Evolutionary conservation across 1,284 basidiomycete genomes (phyloP), one percentile per base, ranked within the genome.

Genomic region (Somion occarium): DNA sequence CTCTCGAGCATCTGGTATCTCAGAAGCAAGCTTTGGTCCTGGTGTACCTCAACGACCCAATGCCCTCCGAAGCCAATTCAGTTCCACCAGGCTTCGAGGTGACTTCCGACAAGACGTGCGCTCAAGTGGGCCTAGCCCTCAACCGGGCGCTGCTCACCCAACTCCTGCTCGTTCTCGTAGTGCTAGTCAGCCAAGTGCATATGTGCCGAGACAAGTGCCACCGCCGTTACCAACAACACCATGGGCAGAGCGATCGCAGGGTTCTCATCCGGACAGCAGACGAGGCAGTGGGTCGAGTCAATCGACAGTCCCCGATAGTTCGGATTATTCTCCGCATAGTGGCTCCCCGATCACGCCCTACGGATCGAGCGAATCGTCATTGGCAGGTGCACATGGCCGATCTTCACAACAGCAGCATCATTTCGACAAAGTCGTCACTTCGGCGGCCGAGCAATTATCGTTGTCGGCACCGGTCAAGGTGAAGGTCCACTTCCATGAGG

Each of bases 401-500:
- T 78, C 7, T 34, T 34, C 30, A 34, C 30, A 34, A 7, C 30
- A 34, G 15, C 30, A 76, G 55, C 79, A 76, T 59, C 71, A 73
- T 56, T 73, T 78, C 64, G 75, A 80, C 24, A 68, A 65, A 52
- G 53, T 73, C 59, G 62, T 63, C 53, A 58, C 49, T 24, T 56
- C 52, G n/a, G 58, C 52, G 37, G 49, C 61, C 18, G 58, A 62
- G 18, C 60, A 61, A 39, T 57, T 57, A 38, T 71, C 67, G 9
- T 55, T 62, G 23, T 54, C 59, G 12, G 65, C 68, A 27, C 80
- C 81, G 22, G 84, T 93, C 38, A 89, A 91, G 67, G 84, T 94
- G 62, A 93, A 93, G 68, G 90, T 96, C 49, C 85, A 88, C 67
- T 93, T 86, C 73, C 82, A 88, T 61, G 86, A 93, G 59, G 94